A percentile compares a stretch with the other conserved stretches of the same genome.
phyloP scores from a whole-genome alignment of 2,329 filamentous ascomycete species.

The Fusarium palustre region DNA sequence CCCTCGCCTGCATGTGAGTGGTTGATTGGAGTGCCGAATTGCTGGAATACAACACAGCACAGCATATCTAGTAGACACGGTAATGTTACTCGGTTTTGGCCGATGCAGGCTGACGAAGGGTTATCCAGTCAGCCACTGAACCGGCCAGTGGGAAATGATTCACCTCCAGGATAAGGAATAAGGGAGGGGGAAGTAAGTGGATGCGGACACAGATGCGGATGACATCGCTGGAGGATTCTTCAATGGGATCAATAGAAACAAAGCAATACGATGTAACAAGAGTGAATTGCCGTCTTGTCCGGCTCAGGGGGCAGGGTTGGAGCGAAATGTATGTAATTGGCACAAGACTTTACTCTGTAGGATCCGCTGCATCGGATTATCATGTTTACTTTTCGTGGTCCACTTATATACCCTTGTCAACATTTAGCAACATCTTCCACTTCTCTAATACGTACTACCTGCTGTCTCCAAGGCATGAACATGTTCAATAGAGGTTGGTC shows the following conservation, averaged over 20 bases:
- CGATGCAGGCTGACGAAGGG: slow-evolving; percentile 41
- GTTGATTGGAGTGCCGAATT: slow-evolving; percentile 34
- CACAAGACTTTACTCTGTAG: slow-evolving; percentile 11
- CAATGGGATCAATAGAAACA: slow-evolving; percentile 16
- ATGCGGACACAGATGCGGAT: not conserved
- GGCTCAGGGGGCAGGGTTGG: not conserved
- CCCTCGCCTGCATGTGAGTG: slow-evolving; percentile 34
- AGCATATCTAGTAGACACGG: not conserved
- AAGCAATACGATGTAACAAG: slow-evolving; percentile 20
- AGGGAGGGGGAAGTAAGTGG: not conserved
- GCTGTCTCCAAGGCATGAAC: not conserved
- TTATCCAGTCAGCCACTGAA: slow-evolving; percentile 44
- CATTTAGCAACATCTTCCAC: slow-evolving; percentile 26
- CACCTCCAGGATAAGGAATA: slow-evolving; percentile 19
- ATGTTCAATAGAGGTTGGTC: slow-evolving; percentile 10
- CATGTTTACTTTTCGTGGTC: slow-evolving; percentile 31
- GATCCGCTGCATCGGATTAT: slow-evolving; percentile 27
- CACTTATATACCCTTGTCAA: slow-evolving; percentile 29
- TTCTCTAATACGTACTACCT: slow-evolving; percentile 19
- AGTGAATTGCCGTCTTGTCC: not conserved
- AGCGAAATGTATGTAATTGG: slow-evolving; percentile 2
- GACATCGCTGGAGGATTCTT: slow-evolving; percentile 22
- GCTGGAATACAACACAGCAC: slow-evolving; percentile 32
- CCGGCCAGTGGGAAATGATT: slow-evolving; percentile 35
- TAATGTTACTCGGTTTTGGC: slow-evolving; percentile 40